A percentile compares a stretch with the other conserved stretches of the same genome.
phyloP scores from a whole-genome alignment of 352 stramenopile genomes.

The Thraustochytrium sp. region DNA sequence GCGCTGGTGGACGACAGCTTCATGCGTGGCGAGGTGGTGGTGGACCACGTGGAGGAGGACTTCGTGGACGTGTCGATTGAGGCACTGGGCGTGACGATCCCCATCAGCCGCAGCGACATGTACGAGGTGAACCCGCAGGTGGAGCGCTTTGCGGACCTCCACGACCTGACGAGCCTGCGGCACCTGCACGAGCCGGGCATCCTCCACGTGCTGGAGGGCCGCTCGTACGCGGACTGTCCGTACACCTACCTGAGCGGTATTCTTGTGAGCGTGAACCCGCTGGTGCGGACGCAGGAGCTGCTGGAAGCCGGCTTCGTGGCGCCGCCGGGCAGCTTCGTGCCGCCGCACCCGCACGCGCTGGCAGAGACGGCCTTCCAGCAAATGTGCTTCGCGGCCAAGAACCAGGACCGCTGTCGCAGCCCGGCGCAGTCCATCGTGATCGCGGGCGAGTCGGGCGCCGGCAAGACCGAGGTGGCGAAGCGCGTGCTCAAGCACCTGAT shows the following conservation, averaged over 20 bases:
- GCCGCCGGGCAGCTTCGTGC: not conserved
- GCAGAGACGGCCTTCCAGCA: constrained; percentile 38
- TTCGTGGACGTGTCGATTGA: not conserved
- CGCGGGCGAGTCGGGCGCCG: constrained; percentile 82
- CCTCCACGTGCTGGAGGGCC: constrained; percentile 1
- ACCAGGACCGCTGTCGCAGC: not conserved
- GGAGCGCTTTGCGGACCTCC: not conserved
- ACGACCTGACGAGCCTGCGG: constrained; percentile 15
- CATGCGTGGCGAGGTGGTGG: not conserved
- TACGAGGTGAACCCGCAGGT: not conserved
- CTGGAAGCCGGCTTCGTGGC: constrained; percentile 25
- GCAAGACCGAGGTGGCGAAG: constrained; percentile 94
- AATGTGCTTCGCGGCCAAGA: constrained; percentile 39
- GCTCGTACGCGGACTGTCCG: constrained; percentile 18
- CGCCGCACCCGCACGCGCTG: constrained; percentile 17
- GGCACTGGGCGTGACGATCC: not conserved
- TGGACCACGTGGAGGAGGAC: not conserved
- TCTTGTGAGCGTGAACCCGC: constrained; percentile 36
- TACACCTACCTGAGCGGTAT: constrained; percentile 40
- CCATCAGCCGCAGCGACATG: not conserved
- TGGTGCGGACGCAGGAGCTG: not conserved
- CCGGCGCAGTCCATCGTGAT: constrained; percentile 83
- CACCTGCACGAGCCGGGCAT: constrained; percentile 42
- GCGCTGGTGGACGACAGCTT: not conserved
- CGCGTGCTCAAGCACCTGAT: constrained; percentile 55